Evolutionary conservation across 2,329 filamentous ascomycete species (phyloP), one percentile per base, ranked within the genome.

Genomic region (Penicillium sp.): DNA sequence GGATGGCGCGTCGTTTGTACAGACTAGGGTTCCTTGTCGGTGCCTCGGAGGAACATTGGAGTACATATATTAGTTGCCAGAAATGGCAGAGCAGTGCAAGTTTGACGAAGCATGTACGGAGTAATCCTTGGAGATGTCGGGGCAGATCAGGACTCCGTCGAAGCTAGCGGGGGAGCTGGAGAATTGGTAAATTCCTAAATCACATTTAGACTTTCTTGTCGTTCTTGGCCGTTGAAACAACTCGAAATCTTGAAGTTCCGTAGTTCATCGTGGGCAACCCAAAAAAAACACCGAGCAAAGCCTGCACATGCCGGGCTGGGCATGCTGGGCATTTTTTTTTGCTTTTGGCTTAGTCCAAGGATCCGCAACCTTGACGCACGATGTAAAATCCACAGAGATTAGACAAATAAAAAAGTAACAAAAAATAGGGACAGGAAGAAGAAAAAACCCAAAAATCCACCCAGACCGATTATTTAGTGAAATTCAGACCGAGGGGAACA

Each of bases 281-380:
- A 16, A 23, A 39, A 39, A 36, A 39, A 39, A 18, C 36, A 26
- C 13, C 19, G 19, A 28, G 51, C 34, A 59, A 36, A 59, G 50
- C 49, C 52, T 50, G 58, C 51, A 53, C 51, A 56, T 56, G 45
- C 48, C 45, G 48, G 43, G 51, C 50, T 51, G 43, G 53, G 51
- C 48, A n/a, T n/a, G n/a, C 52, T 51, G 24, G 5, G 24, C 5
- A 10, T 10, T 10, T 28, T 28, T 28, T 28, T 28, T 28, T 28
- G 24, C 10, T 28, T 28, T 5, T 28, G 24, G 10, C 45, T 34
- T 40, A 26, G 43, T 8, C 51, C 51, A 31, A 58, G 29, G 40
- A 40, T 48, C 33, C n/a, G 21, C 26, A 28, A 36, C 37, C 21
- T 50, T 18, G n/a, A 16, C 31, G 33, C 39, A 43, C 21, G 7